phyloP scores from a whole-genome alignment of 176 grass and related monocot genomes.

The Zea luxurians region DNA sequence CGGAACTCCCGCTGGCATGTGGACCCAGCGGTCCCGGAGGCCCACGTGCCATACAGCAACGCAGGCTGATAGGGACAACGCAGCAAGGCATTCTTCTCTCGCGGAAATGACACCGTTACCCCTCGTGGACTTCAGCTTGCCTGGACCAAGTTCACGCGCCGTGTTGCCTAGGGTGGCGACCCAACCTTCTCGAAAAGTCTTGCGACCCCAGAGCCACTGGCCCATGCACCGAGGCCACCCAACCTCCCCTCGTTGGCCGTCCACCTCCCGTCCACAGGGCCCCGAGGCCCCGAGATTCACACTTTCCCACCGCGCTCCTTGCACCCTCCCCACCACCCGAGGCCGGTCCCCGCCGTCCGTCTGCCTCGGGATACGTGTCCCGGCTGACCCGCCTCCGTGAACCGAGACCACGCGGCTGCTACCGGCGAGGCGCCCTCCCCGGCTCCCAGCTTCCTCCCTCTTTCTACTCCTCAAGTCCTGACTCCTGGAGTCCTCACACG shows the following conservation, averaged over 20 bases:
- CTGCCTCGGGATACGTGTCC: neutral
- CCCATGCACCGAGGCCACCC: neutral
- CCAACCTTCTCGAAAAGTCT: neutral
- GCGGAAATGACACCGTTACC: constrained; percentile 23
- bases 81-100: constrained; percentile 30
- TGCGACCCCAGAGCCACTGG: no score
- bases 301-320: neutral
- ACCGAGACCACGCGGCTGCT: constrained; percentile 11
- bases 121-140: neutral
- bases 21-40: fast-evolving
- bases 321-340: neutral
- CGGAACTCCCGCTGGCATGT: neutral
- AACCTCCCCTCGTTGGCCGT: neutral
- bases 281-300: constrained; percentile 1
- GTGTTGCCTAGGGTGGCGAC: neutral
- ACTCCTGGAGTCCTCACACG: constrained; percentile 18
- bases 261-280: neutral
- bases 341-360: neutral
- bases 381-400: neutral
- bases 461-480: constrained; percentile 9
- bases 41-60: neutral
- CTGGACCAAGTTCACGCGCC: neutral
- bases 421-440: neutral
- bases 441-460: neutral
- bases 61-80: neutral